These are phyloP conservation scores for Sisymbrium irio DNA, from an alignment of 345 rosid species.

Conservation along the genomic window DNA sequence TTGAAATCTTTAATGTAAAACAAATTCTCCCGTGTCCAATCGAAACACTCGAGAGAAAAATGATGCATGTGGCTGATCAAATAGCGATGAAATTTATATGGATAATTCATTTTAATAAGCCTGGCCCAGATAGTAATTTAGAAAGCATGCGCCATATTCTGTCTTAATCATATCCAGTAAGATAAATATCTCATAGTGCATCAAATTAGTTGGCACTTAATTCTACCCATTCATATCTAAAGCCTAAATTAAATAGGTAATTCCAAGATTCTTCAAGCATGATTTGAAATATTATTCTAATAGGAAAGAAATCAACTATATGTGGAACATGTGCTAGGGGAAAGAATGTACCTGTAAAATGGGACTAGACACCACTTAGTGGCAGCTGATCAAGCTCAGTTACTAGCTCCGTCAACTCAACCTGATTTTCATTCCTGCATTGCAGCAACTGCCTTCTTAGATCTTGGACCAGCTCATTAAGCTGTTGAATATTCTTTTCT, in stretches of 20 bases:
- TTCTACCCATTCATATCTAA: slow-evolving; percentile 6
- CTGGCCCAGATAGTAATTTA: slow-evolving; percentile 7
- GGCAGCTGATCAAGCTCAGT: slow-evolving; percentile 51
- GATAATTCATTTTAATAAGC: background rate
- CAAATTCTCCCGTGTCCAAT: too few species aligned
- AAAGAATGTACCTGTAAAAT: slow-evolving; percentile 13
- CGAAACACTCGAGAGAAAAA: background rate
- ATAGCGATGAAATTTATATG: slow-evolving; percentile 4
- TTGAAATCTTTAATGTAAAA: background rate
- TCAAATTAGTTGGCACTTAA: slow-evolving; percentile 25
- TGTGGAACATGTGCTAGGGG: slow-evolving; percentile 1
- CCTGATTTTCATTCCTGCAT: slow-evolving; percentile 49
- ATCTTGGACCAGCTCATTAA: slow-evolving; percentile 52
- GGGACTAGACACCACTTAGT: slow-evolving; percentile 42
- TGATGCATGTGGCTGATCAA: slow-evolving; percentile 16
- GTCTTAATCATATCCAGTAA: slow-evolving; percentile 6
- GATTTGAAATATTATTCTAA: background rate
- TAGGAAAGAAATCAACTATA: background rate
- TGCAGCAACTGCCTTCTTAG: slow-evolving; percentile 53
- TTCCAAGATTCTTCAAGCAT: background rate
- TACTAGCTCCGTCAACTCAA: slow-evolving; percentile 41
- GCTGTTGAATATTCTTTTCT: slow-evolving; percentile 68
- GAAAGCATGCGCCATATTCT: slow-evolving; percentile 7
- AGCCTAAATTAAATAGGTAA: background rate
- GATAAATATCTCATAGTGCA: background rate